Conservation (phyloP, 306 rosid genomes). For the Trifolium subterraneum region DNA sequence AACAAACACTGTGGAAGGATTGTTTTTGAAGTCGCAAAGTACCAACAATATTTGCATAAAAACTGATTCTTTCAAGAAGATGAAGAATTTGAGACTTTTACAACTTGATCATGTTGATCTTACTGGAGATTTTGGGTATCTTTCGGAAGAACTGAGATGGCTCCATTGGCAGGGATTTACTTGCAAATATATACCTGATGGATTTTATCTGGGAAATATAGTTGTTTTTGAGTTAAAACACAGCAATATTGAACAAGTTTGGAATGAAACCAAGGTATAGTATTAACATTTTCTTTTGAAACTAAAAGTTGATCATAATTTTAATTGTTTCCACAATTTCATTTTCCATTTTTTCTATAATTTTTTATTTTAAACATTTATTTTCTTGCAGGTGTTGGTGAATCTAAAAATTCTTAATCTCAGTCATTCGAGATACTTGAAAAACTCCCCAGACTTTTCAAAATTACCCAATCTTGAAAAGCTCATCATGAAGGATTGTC, state of each 20-base stretch:
- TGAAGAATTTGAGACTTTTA: slow-evolving; percentile 51
- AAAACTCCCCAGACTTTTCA: slow-evolving; percentile 44
- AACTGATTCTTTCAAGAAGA: slow-evolving; percentile 46
- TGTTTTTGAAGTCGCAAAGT: slow-evolving; percentile 19
- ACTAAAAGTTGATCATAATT: background rate
- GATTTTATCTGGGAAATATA: slow-evolving; percentile 26
- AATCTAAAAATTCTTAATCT: slow-evolving; percentile 47
- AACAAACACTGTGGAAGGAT: slow-evolving; percentile 32
- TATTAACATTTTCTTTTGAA: background rate
- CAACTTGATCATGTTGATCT: slow-evolving; percentile 40
- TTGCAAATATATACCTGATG: slow-evolving; percentile 34
- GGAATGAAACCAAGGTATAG: slow-evolving; percentile 42
- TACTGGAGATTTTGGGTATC: slow-evolving; percentile 33
- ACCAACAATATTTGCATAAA: background rate
- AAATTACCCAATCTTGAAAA: slow-evolving; percentile 43
- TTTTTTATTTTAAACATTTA: background rate
- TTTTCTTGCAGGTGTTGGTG: slow-evolving; percentile 7
- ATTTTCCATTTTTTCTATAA: background rate
- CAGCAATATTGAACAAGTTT: slow-evolving; percentile 42
- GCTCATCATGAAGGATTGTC: slow-evolving; percentile 38
- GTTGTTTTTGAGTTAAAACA: slow-evolving; percentile 43
- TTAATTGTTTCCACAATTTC: background rate
- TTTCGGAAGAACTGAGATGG: slow-evolving; percentile 48
- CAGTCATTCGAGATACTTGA: slow-evolving; percentile 28
- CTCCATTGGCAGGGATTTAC: slow-evolving; percentile 48